Evolutionary conservation across 306 rosid species (phyloP), one percentile per base, ranked within the genome.

Genomic region (Lathyrus oleraceus): DNA sequence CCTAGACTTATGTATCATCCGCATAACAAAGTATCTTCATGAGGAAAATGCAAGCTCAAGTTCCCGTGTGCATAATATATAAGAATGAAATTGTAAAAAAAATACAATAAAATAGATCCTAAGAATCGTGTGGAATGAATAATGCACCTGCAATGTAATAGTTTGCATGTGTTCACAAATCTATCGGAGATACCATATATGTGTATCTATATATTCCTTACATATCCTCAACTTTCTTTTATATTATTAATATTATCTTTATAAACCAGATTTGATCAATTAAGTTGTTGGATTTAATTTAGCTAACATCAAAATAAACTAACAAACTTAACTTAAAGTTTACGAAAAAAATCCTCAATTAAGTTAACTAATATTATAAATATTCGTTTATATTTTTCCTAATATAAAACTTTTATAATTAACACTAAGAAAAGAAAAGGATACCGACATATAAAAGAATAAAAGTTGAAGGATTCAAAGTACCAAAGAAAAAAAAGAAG

Each of bases 131-230:
- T 71, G 78, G 78, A 72, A 87, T 75, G 38, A 80, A 82, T 83
- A 82, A 81, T 83, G 76, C 81, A 78, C 19, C 6, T 27, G 5
- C 10, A 13, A 56, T 56, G 10, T 27, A 57, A 7, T 14, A 14
- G 77, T 71, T 76, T 79, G 86, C 93, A 91, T 82, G 93, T 88
- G 97, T 87, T 73, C 64, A 2, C 78, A 81, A 88, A 87, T 88
- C 87, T 82, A 85, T 83, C 3, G 51, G 81, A 71, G 82, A 86
- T 86, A 66, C 76, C 83, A 76, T 83, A 82, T 84, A 84, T 84
- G 8, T 78, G 85, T 4, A 4, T 35, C 39, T 53, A 14, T 47
- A n/a, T 47, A 47, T 5, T 47, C 53, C 67, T 76, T 59, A 28
- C 78, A 79, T 86, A 84, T 69, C 83, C 77, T 76, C 87, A 86